These are phyloP conservation scores for Pythium phragmitis DNA, from an alignment of 352 stramenopile genomes.

Conservation along the genomic window DNA sequence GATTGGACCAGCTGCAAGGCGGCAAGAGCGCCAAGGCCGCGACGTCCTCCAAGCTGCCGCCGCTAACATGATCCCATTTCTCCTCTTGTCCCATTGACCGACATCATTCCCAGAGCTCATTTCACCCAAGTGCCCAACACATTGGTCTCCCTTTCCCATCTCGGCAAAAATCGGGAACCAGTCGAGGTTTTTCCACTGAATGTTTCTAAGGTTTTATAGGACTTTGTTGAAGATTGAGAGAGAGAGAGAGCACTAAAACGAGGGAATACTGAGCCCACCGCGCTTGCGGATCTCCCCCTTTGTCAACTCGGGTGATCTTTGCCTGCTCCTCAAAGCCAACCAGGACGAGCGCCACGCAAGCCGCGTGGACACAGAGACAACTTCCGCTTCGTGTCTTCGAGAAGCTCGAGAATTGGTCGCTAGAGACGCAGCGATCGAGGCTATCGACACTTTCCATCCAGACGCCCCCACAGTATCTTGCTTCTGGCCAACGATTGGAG, in stretches of 20 bases:
- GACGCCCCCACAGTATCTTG: neutral
- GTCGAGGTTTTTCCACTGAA: constrained; percentile 2
- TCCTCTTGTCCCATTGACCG: neutral
- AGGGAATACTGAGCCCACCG: constrained; percentile 1
- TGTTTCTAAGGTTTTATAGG: constrained; percentile 13
- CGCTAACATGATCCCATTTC: constrained; percentile 20
- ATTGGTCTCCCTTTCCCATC: constrained; percentile 16
- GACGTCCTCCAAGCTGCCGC: constrained; percentile 21
- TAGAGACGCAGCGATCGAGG: neutral
- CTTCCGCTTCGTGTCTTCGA: neutral
- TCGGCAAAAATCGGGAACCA: neutral
- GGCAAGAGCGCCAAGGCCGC: constrained; percentile 9
- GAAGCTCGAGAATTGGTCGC: neutral
- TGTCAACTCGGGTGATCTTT: neutral
- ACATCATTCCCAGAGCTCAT: no score
- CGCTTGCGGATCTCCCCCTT: neutral
- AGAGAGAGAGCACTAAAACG: constrained; percentile 11
- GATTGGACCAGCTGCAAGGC: constrained; percentile 2
- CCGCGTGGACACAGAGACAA: neutral
- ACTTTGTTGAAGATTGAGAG: constrained; percentile 22
- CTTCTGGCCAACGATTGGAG: neutral
- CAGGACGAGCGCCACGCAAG: constrained; percentile 1
- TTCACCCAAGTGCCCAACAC: neutral
- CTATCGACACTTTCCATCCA: neutral
- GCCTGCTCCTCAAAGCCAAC: neutral